Conservation (phyloP, 768 basidiomycete species). For the Mycena haematopus region DNA sequence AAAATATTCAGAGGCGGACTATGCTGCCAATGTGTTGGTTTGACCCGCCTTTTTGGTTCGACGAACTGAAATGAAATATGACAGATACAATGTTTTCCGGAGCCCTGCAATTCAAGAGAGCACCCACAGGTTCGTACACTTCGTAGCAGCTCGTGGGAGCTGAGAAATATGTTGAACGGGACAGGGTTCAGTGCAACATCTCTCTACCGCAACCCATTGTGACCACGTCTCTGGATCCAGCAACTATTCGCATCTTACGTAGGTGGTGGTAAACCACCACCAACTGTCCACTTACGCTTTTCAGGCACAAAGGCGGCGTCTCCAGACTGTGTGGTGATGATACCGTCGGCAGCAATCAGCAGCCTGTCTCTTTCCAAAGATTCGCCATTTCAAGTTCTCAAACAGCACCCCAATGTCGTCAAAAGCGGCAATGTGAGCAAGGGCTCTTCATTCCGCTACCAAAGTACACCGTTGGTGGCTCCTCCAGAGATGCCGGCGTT, state of each 20-base stretch:
- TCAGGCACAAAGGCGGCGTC: constrained; percentile 47
- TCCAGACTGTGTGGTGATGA: constrained; percentile 57
- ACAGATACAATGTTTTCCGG: constrained; percentile 57
- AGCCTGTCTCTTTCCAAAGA: constrained; percentile 49
- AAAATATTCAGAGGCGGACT: constrained; percentile 62
- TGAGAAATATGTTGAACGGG: not conserved
- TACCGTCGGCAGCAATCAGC: constrained; percentile 46
- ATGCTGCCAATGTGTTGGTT: constrained; percentile 59
- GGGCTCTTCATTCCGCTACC: constrained; percentile 56
- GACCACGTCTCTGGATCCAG: constrained; percentile 33
- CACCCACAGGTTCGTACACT: constrained; percentile 45
- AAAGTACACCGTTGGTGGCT: constrained; percentile 55
- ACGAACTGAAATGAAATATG: not conserved
- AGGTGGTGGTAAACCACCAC: not conserved
- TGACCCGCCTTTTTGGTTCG: not conserved
- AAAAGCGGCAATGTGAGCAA: constrained; percentile 45
- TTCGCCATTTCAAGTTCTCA: constrained; percentile 57
- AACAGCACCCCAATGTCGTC: constrained; percentile 43
- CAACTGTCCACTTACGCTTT: not conserved
- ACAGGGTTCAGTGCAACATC: constrained; percentile 56
- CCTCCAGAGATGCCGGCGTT: constrained; percentile 54
- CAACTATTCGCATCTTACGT: constrained; percentile 47
- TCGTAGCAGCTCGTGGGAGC: constrained; percentile 5
- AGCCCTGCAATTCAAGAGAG: constrained; percentile 50
- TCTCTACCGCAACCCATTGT: constrained; percentile 53